Evolutionary conservation across 805 yeast genomes (phyloP).

Genomic region (Starmerella vaccinii): DNA sequence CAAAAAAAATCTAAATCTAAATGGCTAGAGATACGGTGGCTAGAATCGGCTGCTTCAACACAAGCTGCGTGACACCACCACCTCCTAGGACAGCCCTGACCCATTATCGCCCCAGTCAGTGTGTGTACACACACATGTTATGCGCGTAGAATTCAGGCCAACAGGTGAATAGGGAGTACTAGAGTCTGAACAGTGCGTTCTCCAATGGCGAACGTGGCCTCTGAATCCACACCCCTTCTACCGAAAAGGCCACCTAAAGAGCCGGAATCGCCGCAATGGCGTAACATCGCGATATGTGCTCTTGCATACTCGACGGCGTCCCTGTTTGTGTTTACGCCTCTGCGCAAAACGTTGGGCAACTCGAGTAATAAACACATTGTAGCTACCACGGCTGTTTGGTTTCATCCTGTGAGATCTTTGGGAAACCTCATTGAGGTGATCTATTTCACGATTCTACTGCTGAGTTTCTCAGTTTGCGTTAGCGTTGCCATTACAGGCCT

Average conservation of each 20-base stretch:
- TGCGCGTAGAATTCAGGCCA: no score
- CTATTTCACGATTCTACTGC: slow-evolving; percentile 53
- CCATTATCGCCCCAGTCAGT: no score
- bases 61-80: no score
- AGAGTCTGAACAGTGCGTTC: no score
- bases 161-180: no score
- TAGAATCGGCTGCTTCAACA: no score
- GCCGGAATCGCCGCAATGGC: slow-evolving; percentile 3
- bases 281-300: slow-evolving; percentile 40
- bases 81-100: no score
- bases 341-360: slow-evolving; percentile 43
- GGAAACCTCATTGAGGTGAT: slow-evolving; percentile 75
- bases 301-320: slow-evolving; percentile 69
- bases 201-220: background rate
- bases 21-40: no score
- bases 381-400: slow-evolving; percentile 75
- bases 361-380: slow-evolving; percentile 71
- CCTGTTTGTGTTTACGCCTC: slow-evolving; percentile 50
- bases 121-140: no score
- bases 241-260: background rate
- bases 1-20: no score
- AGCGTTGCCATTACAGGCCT: slow-evolving; percentile 41
- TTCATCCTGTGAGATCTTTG: slow-evolving; percentile 68
- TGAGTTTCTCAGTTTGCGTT: slow-evolving; percentile 37
- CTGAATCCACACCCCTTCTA: slow-evolving; percentile 1